Base-by-base conservation (phyloP, 768 basidiomycete species). In the Solioccasus polychromus region DNA sequence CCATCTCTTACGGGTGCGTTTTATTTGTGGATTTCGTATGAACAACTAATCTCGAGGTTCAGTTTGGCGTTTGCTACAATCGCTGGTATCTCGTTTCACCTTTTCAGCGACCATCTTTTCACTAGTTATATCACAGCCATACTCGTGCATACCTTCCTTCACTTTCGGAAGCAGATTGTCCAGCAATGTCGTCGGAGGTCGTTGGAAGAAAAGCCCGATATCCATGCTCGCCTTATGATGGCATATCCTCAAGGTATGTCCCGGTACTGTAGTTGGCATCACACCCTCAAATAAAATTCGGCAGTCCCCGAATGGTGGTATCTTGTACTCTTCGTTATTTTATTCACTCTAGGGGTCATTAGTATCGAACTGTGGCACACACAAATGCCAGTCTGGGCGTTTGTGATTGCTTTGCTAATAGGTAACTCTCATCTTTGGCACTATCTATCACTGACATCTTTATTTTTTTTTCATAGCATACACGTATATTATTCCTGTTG, bases 241-340 rank as follows among this genome's bases (percentile, higher is more conserved):
- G 67, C 68, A 39, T 93, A 93, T 60, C 72, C 70, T 1, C 85
- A 61, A 50, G 63, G 66, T 67, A n/a, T 34, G 15, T 17, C 8
- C 32, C 17, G 18, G n/a, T n/a, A n/a, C n/a, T n/a, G n/a, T n/a
- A n/a, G n/a, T n/a, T n/a, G n/a, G n/a, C n/a, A n/a, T n/a, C n/a
- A n/a, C n/a, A n/a, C n/a, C n/a, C n/a, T n/a, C 26, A 11, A 26
- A 6, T 26, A n/a, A 6, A 30, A 35, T 8, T 35, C 11, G 8
- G 24, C 84, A 64, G 83, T 92, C 12, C 90, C 89, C 1, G 78
- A 90, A 47, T 91, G 86, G 88, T 92, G 90, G 90, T 92, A 91
- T 61, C 61, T 70, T 8, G 58, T 73, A 35, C 73, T 92, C 39
- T 88, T 90, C 65, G 17, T 44, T 76, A 75, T 81, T 48, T 84